These are phyloP conservation scores for Neurospora sp. DNA, from an alignment of 495 filamentous ascomycete genomes.

Conservation along the genomic window DNA sequence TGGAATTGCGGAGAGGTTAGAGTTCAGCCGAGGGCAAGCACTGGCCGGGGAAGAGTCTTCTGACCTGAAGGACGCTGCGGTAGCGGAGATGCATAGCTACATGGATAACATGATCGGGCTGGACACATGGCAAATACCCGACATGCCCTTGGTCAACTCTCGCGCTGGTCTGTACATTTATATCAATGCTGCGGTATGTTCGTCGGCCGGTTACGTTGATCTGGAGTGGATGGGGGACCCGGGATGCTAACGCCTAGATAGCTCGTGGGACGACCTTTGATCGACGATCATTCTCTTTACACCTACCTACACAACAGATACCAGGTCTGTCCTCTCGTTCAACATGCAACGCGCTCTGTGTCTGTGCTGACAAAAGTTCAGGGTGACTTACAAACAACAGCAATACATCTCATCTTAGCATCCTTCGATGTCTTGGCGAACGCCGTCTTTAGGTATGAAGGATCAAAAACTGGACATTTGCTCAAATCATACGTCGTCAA, in stretches of 20 bases:
- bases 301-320: conserved; percentile 77
- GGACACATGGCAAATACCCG: conserved; percentile 48
- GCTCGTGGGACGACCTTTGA: conserved; percentile 71
- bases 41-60: conserved; percentile 35
- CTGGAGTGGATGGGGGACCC: neutral
- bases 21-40: conserved; percentile 41
- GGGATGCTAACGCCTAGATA: conserved; percentile 32
- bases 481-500: conserved; percentile 89
- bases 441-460: conserved; percentile 70
- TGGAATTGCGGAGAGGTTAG: conserved; percentile 39
- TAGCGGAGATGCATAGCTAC: conserved; percentile 39
- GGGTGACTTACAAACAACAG: conserved; percentile 65
- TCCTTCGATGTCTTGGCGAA: conserved; percentile 86
- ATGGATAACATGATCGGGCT: conserved; percentile 44
- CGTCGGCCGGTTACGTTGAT: neutral
- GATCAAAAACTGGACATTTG: conserved; percentile 58
- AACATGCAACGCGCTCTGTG: neutral
- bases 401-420: conserved; percentile 72
- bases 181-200: conserved; percentile 69
- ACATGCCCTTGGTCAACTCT: conserved; percentile 62
- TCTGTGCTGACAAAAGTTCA: conserved; percentile 15
- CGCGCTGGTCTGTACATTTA: conserved; percentile 89
- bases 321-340: conserved; percentile 16
- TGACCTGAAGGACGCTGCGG: conserved; percentile 32
- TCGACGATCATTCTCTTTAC: conserved; percentile 70